Conservation (phyloP, 306 rosid species). For the Dalbergia oliveri region DNA sequence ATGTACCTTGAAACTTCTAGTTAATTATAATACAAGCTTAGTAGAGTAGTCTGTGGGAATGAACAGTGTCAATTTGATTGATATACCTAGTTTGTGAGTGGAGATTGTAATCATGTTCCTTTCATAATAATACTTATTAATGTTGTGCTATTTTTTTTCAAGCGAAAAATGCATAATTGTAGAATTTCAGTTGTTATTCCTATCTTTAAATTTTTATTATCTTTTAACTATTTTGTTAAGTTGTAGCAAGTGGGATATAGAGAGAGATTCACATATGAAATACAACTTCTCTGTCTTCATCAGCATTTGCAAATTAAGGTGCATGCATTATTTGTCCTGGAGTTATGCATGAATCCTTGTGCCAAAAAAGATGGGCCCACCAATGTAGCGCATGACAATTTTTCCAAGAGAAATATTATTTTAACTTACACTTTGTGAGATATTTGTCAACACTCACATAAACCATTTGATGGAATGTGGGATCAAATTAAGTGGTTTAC, state of each 20-base stretch:
- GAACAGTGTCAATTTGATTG: background rate
- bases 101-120: conserved; percentile 12
- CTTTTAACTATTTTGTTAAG: background rate
- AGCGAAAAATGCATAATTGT: background rate
- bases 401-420: no score
- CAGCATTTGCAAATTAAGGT: background rate
- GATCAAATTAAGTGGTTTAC: no score
- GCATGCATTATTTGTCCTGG: background rate
- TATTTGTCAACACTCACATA: no score
- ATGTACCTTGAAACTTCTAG: no score
- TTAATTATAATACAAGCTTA: background rate
- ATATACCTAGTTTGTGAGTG: background rate
- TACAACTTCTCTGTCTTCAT: background rate
- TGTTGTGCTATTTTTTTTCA: background rate
- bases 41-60: conserved; percentile 24
- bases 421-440: no score
- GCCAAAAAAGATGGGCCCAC: background rate
- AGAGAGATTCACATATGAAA: background rate
- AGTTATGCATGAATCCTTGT: no score
- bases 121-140: background rate
- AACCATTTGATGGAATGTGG: no score
- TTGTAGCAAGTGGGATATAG: background rate
- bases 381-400: no score
- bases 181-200: no score
- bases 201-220: no score